phyloP scores from a whole-genome alignment of 306 rosid species.

The Abrus pulchellus region DNA sequence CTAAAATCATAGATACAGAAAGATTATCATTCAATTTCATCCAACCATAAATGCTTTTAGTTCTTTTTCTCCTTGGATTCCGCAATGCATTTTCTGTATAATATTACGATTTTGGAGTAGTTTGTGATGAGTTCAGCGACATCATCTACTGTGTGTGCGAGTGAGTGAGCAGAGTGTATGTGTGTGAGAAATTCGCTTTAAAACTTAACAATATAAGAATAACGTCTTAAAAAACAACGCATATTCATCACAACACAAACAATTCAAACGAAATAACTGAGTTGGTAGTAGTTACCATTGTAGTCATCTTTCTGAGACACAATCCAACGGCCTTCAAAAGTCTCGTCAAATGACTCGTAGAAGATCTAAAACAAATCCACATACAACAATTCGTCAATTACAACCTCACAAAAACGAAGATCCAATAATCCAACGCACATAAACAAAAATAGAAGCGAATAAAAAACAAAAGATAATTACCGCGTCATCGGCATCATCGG shows the following conservation, averaged over 20 bases:
- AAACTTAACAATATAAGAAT: not conserved
- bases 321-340: constrained; percentile 84
- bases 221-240: not conserved
- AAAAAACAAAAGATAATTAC: constrained; percentile 17
- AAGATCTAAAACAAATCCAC: constrained; percentile 59
- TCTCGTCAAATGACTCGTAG: constrained; percentile 86
- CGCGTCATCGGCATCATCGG: constrained; percentile 59
- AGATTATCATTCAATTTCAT: not conserved
- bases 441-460: not conserved
- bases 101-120: not conserved
- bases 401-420: constrained; percentile 5
- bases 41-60: not conserved
- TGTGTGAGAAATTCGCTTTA: not conserved
- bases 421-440: not conserved
- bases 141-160: not conserved
- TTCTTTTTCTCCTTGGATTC: not conserved
- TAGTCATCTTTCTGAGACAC: constrained; percentile 75
- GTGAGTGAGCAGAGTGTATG: not conserved
- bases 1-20: constrained; percentile 2
- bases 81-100: not conserved
- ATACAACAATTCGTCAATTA: not conserved
- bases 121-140: not conserved
- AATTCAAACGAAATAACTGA: not conserved
- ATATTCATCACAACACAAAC: constrained; percentile 1
- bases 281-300: constrained; percentile 53